Conservation (phyloP, 1,284 basidiomycete genomes). For the Leccinum pachyderme region DNA sequence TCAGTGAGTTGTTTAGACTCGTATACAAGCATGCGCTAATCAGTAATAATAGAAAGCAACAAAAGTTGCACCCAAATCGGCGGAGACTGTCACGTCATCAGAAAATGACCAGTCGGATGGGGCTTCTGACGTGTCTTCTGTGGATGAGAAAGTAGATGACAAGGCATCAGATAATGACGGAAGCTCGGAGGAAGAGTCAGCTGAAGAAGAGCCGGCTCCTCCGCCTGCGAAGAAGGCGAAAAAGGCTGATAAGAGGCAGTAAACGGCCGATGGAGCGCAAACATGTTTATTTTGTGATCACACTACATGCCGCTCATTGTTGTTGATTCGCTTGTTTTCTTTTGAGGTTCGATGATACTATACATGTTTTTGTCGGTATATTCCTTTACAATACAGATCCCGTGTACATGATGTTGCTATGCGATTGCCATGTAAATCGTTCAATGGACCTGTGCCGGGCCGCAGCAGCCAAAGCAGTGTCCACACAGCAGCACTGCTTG, state of each 20-base stretch:
- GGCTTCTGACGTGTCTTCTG: conserved; percentile 20
- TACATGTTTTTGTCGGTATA: conserved; percentile 35
- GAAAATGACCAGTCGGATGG: conserved; percentile 25
- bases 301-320: background rate
- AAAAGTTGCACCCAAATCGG: conserved; percentile 26
- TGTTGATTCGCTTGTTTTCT: conserved; percentile 12
- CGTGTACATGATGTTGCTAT: conserved; percentile 2
- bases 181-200: conserved; percentile 25
- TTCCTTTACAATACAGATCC: conserved; percentile 26
- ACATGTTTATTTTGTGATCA: conserved; percentile 8
- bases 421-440: conserved; percentile 13
- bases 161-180: conserved; percentile 32
- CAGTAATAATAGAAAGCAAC: conserved; percentile 21
- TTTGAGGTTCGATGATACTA: conserved; percentile 23
- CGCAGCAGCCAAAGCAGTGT: conserved; percentile 32
- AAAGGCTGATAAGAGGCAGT: conserved; percentile 36
- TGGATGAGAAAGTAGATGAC: conserved; percentile 25
- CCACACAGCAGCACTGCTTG: conserved; percentile 30
- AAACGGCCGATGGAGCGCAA: conserved; percentile 3
- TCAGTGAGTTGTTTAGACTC: conserved; percentile 16
- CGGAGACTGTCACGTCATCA: conserved; percentile 29
- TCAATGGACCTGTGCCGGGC: conserved; percentile 15
- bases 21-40: conserved; percentile 15
- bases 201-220: conserved; percentile 26
- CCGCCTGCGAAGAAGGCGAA: conserved; percentile 37